phyloP scores from a whole-genome alignment of 768 basidiomycete species.

The Russula compacta region DNA sequence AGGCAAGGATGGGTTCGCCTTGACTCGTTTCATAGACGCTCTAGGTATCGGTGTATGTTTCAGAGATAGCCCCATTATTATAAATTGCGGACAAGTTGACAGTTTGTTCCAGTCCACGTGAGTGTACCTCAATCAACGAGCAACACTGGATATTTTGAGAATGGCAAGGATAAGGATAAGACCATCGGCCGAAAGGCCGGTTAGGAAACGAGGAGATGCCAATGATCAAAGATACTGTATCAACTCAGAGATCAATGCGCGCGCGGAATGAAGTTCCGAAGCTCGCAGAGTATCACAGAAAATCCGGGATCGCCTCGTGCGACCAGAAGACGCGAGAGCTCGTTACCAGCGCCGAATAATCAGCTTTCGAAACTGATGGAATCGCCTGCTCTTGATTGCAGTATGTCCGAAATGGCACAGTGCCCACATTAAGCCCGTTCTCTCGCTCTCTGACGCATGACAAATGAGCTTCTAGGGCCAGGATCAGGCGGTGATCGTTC shows the following conservation, averaged over 20 bases:
- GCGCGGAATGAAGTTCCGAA: neutral
- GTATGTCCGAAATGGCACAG: neutral
- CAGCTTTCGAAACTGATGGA: neutral
- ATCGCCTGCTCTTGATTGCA: neutral
- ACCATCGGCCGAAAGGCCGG: too few relatives aligned
- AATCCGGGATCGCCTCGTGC: too few relatives aligned
- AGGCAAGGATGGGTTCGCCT: too few relatives aligned
- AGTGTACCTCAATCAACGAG: too few relatives aligned
- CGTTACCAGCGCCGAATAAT: neutral
- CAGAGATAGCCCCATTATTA: neutral
- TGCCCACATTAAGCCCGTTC: neutral
- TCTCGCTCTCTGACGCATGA: too few relatives aligned
- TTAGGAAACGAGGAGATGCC: too few relatives aligned
- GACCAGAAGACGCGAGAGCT: neutral
- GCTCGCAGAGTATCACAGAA: neutral
- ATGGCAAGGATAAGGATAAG: too few relatives aligned
- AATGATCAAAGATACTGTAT: neutral
- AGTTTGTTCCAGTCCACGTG: neutral
- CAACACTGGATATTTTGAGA: too few relatives aligned
- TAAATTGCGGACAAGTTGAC: neutral
- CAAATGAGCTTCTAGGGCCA: neutral
- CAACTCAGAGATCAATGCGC: neutral
- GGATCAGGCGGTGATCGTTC: too few relatives aligned
- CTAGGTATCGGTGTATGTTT: too few relatives aligned
- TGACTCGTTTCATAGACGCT: too few relatives aligned